A percentile compares a stretch with the other conserved stretches of the same genome.
These are phyloP conservation scores for Melanogaster broomeanus DNA, from an alignment of 768 basidiomycete genomes.

Conservation along the genomic window DNA sequence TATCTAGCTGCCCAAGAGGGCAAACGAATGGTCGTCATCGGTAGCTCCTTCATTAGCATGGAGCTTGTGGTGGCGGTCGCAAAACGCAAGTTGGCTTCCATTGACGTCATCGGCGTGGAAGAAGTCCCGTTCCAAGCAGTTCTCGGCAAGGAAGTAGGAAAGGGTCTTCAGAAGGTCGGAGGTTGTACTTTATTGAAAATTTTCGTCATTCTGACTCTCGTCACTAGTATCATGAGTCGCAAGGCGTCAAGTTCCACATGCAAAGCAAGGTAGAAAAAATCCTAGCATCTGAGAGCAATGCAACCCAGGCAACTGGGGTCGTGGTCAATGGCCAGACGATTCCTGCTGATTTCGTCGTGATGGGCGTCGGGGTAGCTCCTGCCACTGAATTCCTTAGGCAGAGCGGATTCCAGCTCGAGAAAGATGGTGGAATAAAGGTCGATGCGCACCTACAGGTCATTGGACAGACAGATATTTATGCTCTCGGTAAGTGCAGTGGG, in stretches of 20 bases:
- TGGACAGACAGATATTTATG: slow-evolving; percentile 57
- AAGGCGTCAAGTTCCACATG: slow-evolving; percentile 88
- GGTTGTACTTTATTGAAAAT: background rate
- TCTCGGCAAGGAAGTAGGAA: slow-evolving; percentile 79
- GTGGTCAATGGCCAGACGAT: slow-evolving; percentile 63
- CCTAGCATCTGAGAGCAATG: slow-evolving; percentile 51
- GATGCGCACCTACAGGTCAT: slow-evolving; percentile 71
- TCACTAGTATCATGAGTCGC: slow-evolving; percentile 70
- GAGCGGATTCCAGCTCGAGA: slow-evolving; percentile 70
- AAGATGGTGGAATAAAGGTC: slow-evolving; percentile 75
- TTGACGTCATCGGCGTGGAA: slow-evolving; percentile 85
- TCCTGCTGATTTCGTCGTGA: slow-evolving; percentile 74
- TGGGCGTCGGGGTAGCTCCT: slow-evolving; percentile 86
- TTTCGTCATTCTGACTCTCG: background rate
- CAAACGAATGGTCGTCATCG: slow-evolving; percentile 79
- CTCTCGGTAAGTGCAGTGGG: slow-evolving; percentile 51
- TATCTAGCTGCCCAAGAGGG: slow-evolving; percentile 64
- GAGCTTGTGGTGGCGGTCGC: slow-evolving; percentile 79
- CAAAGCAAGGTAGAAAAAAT: slow-evolving; percentile 67
- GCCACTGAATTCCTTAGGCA: slow-evolving; percentile 78
- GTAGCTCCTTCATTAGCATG: slow-evolving; percentile 92
- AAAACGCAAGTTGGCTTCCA: slow-evolving; percentile 74
- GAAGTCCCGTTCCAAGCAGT: slow-evolving; percentile 79
- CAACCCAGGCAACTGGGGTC: slow-evolving; percentile 62
- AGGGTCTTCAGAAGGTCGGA: slow-evolving; percentile 69